Percentiles rank a stretch among this genome's conserved stretches.
phyloP scores from a whole-genome alignment of 306 rosid species.

The Cucurbita pepo region DNA sequence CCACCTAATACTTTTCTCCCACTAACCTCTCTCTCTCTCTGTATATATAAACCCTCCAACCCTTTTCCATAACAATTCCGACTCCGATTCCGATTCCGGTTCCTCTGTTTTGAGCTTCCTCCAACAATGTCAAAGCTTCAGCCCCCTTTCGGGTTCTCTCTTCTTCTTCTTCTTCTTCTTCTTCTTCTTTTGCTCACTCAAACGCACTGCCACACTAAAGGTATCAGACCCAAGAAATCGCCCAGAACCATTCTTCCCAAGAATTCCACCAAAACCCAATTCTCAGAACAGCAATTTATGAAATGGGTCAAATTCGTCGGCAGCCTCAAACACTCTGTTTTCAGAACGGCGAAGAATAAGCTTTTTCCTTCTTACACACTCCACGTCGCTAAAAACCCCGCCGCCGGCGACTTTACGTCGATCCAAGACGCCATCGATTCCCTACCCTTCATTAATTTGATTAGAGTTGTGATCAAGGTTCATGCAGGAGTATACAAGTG shows the following conservation, averaged over 20 bases:
- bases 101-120: constrained; percentile 6
- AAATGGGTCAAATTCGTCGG: constrained; percentile 85
- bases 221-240: constrained; percentile 1
- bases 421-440: constrained; percentile 86
- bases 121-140: constrained; percentile 29
- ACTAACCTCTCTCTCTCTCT: neutral
- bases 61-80: constrained; percentile 7
- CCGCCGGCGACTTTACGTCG: constrained; percentile 45
- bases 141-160: constrained; percentile 5
- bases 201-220: constrained; percentile 45
- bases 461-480: constrained; percentile 84
- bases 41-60: neutral
- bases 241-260: neutral
- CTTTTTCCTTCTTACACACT: constrained; percentile 70
- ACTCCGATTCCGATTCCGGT: neutral
- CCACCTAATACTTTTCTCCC: constrained; percentile 15
- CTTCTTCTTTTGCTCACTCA: constrained; percentile 18
- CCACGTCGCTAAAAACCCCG: constrained; percentile 43
- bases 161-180: constrained; percentile 31
- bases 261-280: constrained; percentile 31
- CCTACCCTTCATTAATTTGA: constrained; percentile 62
- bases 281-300: constrained; percentile 68
- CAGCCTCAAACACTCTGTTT: constrained; percentile 55
- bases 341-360: constrained; percentile 57
- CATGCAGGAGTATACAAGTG: constrained; percentile 91